These are phyloP conservation scores for Puccinellia tenuiflora DNA, from an alignment of 176 grass and related monocot species.

Conservation along the genomic window DNA sequence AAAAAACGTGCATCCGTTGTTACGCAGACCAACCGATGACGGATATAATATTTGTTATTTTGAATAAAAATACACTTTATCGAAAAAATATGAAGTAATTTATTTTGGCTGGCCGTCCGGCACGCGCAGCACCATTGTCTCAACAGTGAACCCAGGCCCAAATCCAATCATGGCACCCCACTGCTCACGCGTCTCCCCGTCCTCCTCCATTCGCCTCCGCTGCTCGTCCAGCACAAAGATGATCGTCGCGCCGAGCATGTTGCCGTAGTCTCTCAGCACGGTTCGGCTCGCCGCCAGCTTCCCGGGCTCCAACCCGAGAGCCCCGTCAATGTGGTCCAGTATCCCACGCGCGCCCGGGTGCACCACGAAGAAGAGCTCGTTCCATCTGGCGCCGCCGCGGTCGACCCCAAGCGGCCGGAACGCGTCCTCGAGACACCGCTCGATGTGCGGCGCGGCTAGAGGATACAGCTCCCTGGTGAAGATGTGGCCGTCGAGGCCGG, in stretches of 20 bases:
- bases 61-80: too few species aligned
- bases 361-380: not conserved
- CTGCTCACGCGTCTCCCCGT: slow-evolving; percentile 4
- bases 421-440: not conserved
- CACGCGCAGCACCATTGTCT: not conserved
- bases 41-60: too few species aligned
- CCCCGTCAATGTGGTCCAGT: not conserved
- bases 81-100: too few species aligned
- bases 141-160: slow-evolving; percentile 15
- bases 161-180: slow-evolving; percentile 50
- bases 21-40: too few species aligned
- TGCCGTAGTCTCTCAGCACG: not conserved
- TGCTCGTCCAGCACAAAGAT: not conserved
- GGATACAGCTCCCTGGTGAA: not conserved
- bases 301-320: not conserved
- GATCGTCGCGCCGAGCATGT: not conserved
- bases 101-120: not conserved
- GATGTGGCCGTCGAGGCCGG: slow-evolving; percentile 15
- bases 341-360: not conserved
- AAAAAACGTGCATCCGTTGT: too few species aligned
- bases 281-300: not conserved
- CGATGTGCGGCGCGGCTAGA: not conserved
- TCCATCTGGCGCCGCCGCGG: not conserved
- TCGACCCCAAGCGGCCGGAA: not conserved
- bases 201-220: not conserved